Percentiles rank a stretch among this genome's conserved stretches.
phyloP scores from a whole-genome alignment of 176 grass and related monocot genomes.

The Dendrocalamus sinicus region DNA sequence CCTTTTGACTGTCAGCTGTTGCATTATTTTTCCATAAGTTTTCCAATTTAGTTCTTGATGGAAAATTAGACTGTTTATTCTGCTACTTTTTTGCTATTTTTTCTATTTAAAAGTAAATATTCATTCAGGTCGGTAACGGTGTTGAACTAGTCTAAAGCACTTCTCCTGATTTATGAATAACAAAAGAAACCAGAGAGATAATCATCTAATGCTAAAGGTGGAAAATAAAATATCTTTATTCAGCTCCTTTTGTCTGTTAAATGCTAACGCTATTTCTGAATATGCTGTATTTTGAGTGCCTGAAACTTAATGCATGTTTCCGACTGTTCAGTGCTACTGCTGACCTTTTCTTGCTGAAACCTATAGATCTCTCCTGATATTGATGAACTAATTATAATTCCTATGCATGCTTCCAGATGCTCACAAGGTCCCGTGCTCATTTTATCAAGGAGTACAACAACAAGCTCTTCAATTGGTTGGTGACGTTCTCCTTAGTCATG shows the following conservation, averaged over 20 bases:
- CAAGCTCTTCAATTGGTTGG: constrained; percentile 88
- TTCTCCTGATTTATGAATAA: background rate
- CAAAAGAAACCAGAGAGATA: background rate
- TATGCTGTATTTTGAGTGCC: background rate
- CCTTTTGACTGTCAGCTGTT: background rate
- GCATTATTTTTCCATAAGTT: background rate
- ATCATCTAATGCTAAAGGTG: background rate
- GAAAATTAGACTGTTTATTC: background rate
- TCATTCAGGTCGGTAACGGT: background rate
- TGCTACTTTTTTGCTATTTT: background rate
- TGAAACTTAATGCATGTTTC: constrained; percentile 1
- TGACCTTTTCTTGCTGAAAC: background rate
- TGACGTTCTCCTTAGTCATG: constrained; percentile 78
- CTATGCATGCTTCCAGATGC: constrained; percentile 63
- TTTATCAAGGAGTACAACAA: constrained; percentile 96
- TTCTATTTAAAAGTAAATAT: background rate
- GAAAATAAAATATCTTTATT: background rate
- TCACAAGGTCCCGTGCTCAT: constrained; percentile 60
- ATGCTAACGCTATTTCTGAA: background rate
- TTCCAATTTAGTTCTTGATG: constrained; percentile 2
- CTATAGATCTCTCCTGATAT: background rate
- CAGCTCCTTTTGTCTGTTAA: background rate
- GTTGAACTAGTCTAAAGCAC: background rate
- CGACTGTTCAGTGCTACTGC: background rate
- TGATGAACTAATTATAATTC: constrained; percentile 34